Percentiles rank a stretch among this genome's conserved stretches.
phyloP scores from a whole-genome alignment of 2,329 filamentous ascomycete species.

The Hypoxylon sp. region DNA sequence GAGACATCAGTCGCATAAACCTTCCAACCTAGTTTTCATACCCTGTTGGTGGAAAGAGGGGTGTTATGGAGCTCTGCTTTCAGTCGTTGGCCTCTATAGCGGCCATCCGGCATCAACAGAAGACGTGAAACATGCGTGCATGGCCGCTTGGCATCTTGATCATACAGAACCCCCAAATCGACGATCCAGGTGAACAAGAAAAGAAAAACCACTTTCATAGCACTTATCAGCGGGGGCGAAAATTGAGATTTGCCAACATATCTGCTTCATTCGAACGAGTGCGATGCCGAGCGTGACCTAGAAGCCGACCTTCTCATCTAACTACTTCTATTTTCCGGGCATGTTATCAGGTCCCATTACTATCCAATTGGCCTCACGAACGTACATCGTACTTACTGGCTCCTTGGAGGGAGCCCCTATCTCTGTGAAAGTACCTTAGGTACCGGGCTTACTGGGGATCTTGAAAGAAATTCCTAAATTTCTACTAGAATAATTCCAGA shows the following conservation, averaged over 20 bases:
- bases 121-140: slow-evolving; percentile 42
- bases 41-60: slow-evolving; percentile 22
- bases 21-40: slow-evolving; percentile 2
- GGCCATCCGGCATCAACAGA: slow-evolving; percentile 23
- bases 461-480: slow-evolving; percentile 9
- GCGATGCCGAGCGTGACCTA: slow-evolving; percentile 6
- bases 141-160: slow-evolving; percentile 35
- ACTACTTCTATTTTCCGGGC: not conserved
- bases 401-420: too few species aligned
- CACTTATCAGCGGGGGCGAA: slow-evolving; percentile 12
- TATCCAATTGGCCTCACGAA: not conserved
- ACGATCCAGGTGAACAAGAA: slow-evolving; percentile 27
- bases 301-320: slow-evolving; percentile 3
- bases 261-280: slow-evolving; percentile 17
- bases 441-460: slow-evolving; percentile 6
- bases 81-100: slow-evolving; percentile 22
- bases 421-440: not conserved
- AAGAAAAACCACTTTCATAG: slow-evolving; percentile 11
- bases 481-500: slow-evolving; percentile 40
- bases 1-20: slow-evolving; percentile 15
- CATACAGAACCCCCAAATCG: slow-evolving; percentile 33
- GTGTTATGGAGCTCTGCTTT: slow-evolving; percentile 25
- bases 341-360: not conserved
- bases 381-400: too few species aligned
- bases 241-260: slow-evolving; percentile 24